Evolutionary conservation across 495 filamentous ascomycete genomes (phyloP).

Genomic region (Penicillium malachiteum): DNA sequence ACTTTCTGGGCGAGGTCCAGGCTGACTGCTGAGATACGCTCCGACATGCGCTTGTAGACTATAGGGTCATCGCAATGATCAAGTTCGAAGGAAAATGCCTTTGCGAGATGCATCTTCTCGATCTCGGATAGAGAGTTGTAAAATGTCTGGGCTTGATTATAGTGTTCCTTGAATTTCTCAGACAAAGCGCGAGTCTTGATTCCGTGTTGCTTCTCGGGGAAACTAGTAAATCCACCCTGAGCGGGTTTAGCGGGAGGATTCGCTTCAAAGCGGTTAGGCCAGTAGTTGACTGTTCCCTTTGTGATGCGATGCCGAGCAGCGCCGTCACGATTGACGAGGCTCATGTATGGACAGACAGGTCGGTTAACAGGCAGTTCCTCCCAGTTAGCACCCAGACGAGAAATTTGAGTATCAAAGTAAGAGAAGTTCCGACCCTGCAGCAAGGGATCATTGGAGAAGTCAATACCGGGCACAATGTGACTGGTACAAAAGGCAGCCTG

Average conservation of each 20-base stretch:
- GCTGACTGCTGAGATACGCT: constrained; percentile 72
- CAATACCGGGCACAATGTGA: constrained; percentile 84
- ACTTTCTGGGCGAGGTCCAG: constrained; percentile 68
- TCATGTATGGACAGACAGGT: constrained; percentile 64
- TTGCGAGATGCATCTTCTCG: constrained; percentile 69
- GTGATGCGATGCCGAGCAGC: constrained; percentile 50
- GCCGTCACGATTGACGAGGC: constrained; percentile 50
- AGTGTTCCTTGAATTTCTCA: constrained; percentile 80
- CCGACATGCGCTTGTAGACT: constrained; percentile 71
- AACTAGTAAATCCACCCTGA: constrained; percentile 69
- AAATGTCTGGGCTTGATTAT: constrained; percentile 62
- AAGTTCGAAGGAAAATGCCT: constrained; percentile 78
- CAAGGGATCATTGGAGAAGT: constrained; percentile 81
- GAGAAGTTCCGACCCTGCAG: constrained; percentile 84
- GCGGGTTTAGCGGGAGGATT: constrained; percentile 57
- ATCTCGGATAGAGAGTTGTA: constrained; percentile 74
- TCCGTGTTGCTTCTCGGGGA: constrained; percentile 62
- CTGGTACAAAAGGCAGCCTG: constrained; percentile 79
- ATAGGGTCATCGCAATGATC: constrained; percentile 85
- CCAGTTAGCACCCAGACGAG: constrained; percentile 80
- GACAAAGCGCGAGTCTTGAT: constrained; percentile 68
- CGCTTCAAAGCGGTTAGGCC: constrained; percentile 75
- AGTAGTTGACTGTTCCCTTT: constrained; percentile 80
- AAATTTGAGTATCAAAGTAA: constrained; percentile 85
- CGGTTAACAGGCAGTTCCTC: constrained; percentile 83